Conservation (phyloP, 768 basidiomycete genomes). For the Mycena crocata region DNA sequence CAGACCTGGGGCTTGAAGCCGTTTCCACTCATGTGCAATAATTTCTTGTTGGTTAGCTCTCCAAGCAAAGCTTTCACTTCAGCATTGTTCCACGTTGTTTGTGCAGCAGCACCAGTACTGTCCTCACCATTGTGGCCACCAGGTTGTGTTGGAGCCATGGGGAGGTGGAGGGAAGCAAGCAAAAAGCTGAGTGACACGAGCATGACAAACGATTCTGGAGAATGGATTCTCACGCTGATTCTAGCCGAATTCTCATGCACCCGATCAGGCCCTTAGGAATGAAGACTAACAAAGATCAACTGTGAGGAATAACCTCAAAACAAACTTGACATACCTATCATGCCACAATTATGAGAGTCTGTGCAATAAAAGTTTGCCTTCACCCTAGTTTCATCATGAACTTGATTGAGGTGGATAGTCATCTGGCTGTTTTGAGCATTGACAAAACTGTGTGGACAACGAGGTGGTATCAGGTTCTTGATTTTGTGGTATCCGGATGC, state of each 20-base stretch:
- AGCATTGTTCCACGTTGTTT: background rate
- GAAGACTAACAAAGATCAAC: background rate
- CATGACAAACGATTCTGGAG: background rate
- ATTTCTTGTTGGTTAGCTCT: background rate
- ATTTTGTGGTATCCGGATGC: background rate
- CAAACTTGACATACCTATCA: too few species aligned
- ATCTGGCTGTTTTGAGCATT: too few species aligned
- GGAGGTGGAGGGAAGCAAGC: background rate
- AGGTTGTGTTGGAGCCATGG: background rate
- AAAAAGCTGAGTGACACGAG: background rate
- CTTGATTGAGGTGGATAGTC: too few species aligned
- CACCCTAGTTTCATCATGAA: too few species aligned
- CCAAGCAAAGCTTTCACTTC: background rate
- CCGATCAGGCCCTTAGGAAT: slow-evolving; percentile 6
- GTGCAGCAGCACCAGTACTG: too few species aligned
- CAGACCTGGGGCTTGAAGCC: slow-evolving; percentile 3
- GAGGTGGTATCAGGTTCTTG: background rate
- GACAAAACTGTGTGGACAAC: background rate
- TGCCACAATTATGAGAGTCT: too few species aligned
- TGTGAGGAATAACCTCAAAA: too few species aligned
- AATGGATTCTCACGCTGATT: background rate
- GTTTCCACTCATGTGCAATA: background rate
- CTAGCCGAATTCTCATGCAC: background rate
- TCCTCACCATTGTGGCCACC: background rate
- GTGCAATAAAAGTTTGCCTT: too few species aligned